These are phyloP conservation scores for Saccharomycopsis sp. DNA, from an alignment of 805 yeast genomes.

Conservation along the genomic window DNA sequence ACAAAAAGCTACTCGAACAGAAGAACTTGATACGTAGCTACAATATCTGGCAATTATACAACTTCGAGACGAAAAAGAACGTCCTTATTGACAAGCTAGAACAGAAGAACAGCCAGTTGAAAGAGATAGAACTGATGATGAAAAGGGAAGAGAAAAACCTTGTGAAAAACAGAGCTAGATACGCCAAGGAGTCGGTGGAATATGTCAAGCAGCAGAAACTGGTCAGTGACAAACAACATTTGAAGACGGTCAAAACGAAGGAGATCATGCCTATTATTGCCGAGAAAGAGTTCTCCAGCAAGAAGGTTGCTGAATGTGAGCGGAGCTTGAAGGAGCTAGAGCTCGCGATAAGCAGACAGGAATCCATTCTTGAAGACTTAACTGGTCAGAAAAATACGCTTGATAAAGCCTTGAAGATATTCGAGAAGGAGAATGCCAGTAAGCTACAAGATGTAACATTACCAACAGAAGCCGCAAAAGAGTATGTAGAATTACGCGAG, in stretches of 20 bases:
- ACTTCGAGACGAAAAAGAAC: constrained; percentile 39
- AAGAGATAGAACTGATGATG: constrained; percentile 31
- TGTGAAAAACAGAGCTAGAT: constrained; percentile 34
- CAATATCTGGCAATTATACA: constrained; percentile 60
- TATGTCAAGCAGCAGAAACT: constrained; percentile 36
- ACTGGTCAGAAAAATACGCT: constrained; percentile 44
- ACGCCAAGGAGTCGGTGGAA: constrained; percentile 40
- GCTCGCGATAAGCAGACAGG: constrained; percentile 49
- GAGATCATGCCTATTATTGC: constrained; percentile 58
- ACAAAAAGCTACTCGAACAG: constrained; percentile 45
- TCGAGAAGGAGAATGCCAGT: constrained; percentile 31
- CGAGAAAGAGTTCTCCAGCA: constrained; percentile 41
- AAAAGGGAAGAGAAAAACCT: constrained; percentile 33
- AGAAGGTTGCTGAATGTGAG: constrained; percentile 41
- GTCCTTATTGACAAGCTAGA: constrained; percentile 24
- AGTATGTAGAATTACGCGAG: constrained; percentile 54
- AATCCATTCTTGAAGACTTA: constrained; percentile 34
- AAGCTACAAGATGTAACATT: constrained; percentile 33
- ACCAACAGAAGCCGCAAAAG: constrained; percentile 44
- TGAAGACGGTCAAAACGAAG: constrained; percentile 39
- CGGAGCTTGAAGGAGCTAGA: constrained; percentile 44
- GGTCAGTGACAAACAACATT: constrained; percentile 31
- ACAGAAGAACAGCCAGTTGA: constrained; percentile 23
- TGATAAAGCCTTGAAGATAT: constrained; percentile 33
- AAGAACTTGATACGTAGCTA: constrained; percentile 40